Conservation (phyloP, 805 yeast genomes). For the Kazachstania bromeliacearum region DNA sequence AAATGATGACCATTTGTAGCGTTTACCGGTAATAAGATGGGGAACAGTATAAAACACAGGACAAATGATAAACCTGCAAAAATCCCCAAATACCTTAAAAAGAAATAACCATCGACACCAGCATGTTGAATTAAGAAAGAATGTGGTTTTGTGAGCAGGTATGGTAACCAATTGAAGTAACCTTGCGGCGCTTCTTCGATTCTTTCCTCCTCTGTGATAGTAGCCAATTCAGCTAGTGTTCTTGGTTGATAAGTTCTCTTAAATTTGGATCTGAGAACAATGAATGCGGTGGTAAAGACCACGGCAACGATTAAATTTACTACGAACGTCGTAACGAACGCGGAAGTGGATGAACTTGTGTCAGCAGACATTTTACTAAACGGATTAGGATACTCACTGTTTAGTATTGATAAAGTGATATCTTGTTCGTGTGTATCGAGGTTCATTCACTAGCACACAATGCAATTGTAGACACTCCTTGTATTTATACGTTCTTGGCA, state of each 20-base stretch:
- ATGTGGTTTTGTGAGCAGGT: conserved; percentile 45
- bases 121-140: conserved; percentile 56
- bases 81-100: conserved; percentile 52
- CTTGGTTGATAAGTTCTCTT: conserved; percentile 78
- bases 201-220: conserved; percentile 35
- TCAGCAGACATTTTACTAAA: conserved; percentile 16
- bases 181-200: conserved; percentile 63
- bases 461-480: too few species aligned
- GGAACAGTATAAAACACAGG: conserved; percentile 51
- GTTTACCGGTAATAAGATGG: conserved; percentile 62
- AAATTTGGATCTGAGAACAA: conserved; percentile 53
- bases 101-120: conserved; percentile 71
- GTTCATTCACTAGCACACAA: too few species aligned
- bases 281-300: conserved; percentile 50
- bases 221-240: conserved; percentile 34
- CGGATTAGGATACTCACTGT: too few species aligned
- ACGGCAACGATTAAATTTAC: conserved; percentile 53
- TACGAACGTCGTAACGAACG: conserved; percentile 65
- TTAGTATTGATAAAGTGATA: too few species aligned
- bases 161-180: conserved; percentile 49
- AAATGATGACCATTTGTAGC: conserved; percentile 54
- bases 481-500: too few species aligned
- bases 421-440: background rate
- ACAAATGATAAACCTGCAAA: conserved; percentile 43
- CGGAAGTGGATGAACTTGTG: conserved; percentile 52